Evolutionary conservation across 768 basidiomycete genomes (phyloP).

Genomic region (Punctularia strigosozonata): DNA sequence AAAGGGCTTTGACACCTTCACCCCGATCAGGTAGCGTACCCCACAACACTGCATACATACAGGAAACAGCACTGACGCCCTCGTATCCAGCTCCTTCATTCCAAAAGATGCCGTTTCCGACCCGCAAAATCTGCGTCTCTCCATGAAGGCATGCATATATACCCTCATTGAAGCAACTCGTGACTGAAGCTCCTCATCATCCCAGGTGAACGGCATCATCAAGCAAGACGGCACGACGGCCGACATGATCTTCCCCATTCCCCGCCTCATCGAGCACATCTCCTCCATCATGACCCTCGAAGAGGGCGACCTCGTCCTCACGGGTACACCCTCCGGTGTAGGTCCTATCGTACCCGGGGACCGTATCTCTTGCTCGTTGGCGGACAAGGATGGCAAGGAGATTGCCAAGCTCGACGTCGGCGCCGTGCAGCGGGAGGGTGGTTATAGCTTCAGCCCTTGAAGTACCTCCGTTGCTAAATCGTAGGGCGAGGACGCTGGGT

Average conservation of each 20-base stretch:
- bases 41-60: background rate
- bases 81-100: conserved; percentile 65
- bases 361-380: conserved; percentile 60
- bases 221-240: conserved; percentile 80
- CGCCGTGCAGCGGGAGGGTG: conserved; percentile 54
- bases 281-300: conserved; percentile 97
- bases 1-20: conserved; percentile 97
- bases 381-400: conserved; percentile 39
- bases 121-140: conserved; percentile 64
- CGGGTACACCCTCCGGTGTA: conserved; percentile 88
- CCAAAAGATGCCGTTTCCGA: conserved; percentile 59
- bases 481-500: no score
- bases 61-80: background rate
- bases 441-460: conserved; percentile 57
- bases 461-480: no score
- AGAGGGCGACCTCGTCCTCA: conserved; percentile 86
- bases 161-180: background rate
- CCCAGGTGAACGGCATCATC: conserved; percentile 67
- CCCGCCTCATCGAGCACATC: conserved; percentile 77
- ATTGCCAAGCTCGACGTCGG: conserved; percentile 56
- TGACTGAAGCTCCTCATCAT: background rate
- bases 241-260: conserved; percentile 91
- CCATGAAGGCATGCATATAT: conserved; percentile 45
- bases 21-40: conserved; percentile 62
- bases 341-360: conserved; percentile 71